Evolutionary conservation across 2,329 filamentous ascomycete genomes (phyloP), one percentile per base, ranked within the genome.

Genomic region (Cryphonectria japonica): DNA sequence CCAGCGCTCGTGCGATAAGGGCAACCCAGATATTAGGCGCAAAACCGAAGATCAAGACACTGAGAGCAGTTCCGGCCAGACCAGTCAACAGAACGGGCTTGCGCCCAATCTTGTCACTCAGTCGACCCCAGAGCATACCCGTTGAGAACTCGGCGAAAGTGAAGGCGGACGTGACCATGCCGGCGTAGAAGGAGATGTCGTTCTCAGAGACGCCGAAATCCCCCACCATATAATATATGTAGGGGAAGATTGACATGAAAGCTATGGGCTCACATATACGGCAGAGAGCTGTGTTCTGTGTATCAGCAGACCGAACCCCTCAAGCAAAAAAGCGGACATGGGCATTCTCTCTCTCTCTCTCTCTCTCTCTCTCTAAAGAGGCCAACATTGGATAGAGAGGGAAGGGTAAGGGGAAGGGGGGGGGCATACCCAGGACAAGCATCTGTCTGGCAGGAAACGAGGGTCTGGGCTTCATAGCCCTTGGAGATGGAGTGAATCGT

Each of bases 231-330:
- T 93, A 95, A 84, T 97, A 98, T 76, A 97, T 94, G 82, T 98
- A 99, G 1, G 96, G 96, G 80, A 99, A 98, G 76, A 98, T 98
- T 68, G 95, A 98, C 94, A 98, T 98, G 86, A 99, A 98, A 7
- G 96, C 96, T 81, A 99, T 98, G 67, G 96, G 96, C 80, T 99
- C 96, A 85, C 94, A 98, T 84, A 99, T 95, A 78, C 96, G 92
- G 83, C 95, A 97, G 78, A 97, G 87, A 62, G 94, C 95, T 97
- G 74, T 59, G 75, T n/a, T 2, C 2, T 61, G 68, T 34, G 29
- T 52, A 68, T 73, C 67, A 68, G 64, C 57, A 68, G 66, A 19
- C 39, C 22, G n/a, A n/a, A n/a, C n/a, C n/a, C n/a, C n/a, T n/a
- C n/a, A n/a, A n/a, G n/a, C n/a, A n/a, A n/a, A n/a, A n/a, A n/a